Evolutionary conservation across 768 basidiomycete genomes (phyloP).

Genomic region (Lactifluus echinatus): DNA sequence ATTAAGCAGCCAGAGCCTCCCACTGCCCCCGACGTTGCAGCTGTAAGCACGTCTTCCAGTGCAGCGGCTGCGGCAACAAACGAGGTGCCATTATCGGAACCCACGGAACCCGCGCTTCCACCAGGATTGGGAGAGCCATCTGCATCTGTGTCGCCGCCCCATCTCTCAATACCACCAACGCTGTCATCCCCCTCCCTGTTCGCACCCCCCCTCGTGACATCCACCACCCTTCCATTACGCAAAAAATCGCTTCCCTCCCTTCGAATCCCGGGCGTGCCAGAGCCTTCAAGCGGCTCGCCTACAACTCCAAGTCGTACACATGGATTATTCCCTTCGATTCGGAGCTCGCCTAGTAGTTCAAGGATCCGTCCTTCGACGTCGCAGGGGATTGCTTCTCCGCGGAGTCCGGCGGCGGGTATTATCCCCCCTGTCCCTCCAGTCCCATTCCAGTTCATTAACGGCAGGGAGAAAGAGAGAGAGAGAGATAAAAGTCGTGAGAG

Average conservation of each 20-base stretch:
- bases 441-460: constrained; percentile 27
- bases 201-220: constrained; percentile 16
- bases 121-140: constrained; percentile 9
- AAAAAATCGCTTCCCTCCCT: constrained; percentile 17
- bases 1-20: constrained; percentile 35
- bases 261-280: constrained; percentile 18
- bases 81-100: neutral
- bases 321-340: constrained; percentile 18
- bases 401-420: constrained; percentile 18
- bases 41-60: constrained; percentile 1
- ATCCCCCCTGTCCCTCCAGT: constrained; percentile 23
- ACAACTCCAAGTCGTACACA: constrained; percentile 11
- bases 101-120: constrained; percentile 5
- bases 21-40: constrained; percentile 16
- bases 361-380: constrained; percentile 10
- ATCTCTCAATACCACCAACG: constrained; percentile 10
- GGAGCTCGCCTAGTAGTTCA: constrained; percentile 20
- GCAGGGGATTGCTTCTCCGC: constrained; percentile 21
- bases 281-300: constrained; percentile 1
- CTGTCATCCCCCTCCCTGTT: constrained; percentile 23
- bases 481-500: constrained; percentile 27
- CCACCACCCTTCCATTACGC: constrained; percentile 3
- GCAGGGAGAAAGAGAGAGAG: constrained; percentile 27
- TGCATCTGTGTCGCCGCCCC: neutral
- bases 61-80: neutral